Conservation (phyloP, 768 basidiomycete species). For the Lactarius trivialis region DNA sequence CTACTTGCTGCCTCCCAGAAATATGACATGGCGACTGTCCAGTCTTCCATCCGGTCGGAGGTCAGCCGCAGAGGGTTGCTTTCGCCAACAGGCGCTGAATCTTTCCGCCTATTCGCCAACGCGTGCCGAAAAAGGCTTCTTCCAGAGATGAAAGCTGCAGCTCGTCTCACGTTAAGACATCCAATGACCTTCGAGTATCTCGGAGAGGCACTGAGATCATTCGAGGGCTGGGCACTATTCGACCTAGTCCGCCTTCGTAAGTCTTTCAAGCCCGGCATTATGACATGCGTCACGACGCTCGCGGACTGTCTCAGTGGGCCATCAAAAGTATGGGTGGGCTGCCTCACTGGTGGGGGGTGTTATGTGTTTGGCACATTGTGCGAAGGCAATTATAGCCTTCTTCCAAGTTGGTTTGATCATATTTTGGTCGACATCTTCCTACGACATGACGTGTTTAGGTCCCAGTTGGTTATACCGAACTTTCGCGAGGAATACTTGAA, state of each 20-base stretch:
- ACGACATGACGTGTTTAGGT: background rate
- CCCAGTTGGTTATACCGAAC: background rate
- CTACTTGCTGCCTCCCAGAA: conserved; percentile 4
- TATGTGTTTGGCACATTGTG: no score
- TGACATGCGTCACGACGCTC: background rate
- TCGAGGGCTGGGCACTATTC: background rate
- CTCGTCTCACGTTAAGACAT: background rate
- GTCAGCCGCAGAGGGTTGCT: background rate
- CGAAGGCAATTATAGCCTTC: background rate
- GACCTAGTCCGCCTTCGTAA: background rate
- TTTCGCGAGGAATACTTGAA: background rate
- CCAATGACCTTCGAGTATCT: background rate
- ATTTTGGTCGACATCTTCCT: background rate
- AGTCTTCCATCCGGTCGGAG: background rate
- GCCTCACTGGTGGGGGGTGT: background rate
- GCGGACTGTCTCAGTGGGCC: background rate
- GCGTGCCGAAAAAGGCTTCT: background rate
- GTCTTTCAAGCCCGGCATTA: background rate
- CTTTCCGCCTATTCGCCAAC: background rate
- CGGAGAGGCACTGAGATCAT: conserved; percentile 18
- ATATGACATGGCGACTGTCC: background rate
- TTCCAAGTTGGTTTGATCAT: background rate
- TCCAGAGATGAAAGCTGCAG: background rate
- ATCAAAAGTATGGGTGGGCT: background rate
- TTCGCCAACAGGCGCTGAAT: background rate